phyloP scores from a whole-genome alignment of 768 basidiomycete species.

The Tulasnella sp. region DNA sequence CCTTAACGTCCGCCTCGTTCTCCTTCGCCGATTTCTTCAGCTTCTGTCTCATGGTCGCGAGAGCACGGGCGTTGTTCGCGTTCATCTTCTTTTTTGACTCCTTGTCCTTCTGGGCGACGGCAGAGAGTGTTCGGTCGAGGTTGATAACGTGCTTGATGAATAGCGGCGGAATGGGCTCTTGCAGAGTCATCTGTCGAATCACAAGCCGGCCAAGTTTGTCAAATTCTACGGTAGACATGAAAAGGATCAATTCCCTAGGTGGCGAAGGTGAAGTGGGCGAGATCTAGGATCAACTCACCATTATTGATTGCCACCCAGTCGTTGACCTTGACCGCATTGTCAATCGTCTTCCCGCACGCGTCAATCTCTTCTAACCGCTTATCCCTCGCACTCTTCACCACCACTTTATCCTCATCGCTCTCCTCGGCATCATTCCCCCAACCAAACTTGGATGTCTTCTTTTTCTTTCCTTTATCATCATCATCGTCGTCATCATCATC shows the following conservation, averaged over 20 bases:
- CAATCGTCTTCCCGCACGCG: constrained; percentile 77
- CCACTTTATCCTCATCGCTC: constrained; percentile 46
- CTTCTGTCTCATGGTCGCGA: constrained; percentile 98
- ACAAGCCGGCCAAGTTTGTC: constrained; percentile 91
- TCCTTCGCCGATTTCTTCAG: constrained; percentile 86
- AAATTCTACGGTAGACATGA: constrained; percentile 50
- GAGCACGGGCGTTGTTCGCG: constrained; percentile 80
- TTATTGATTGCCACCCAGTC: constrained; percentile 90
- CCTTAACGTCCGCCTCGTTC: constrained; percentile 67
- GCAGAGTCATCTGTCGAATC: constrained; percentile 70
- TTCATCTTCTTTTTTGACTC: constrained; percentile 97
- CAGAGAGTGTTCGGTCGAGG: constrained; percentile 67
- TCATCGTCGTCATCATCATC: constrained; percentile 38
- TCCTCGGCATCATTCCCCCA: constrained; percentile 50
- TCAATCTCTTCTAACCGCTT: constrained; percentile 94
- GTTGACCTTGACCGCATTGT: constrained; percentile 90
- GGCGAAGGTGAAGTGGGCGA: neutral
- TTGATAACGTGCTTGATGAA: constrained; percentile 62
- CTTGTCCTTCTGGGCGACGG: constrained; percentile 72
- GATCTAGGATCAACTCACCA: constrained; percentile 38
- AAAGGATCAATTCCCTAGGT: constrained; percentile 14
- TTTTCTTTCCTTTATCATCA: constrained; percentile 32
- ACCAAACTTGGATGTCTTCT: constrained; percentile 33
- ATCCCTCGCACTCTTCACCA: constrained; percentile 82
- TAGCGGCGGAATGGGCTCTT: constrained; percentile 80